Evolutionary conservation across 768 basidiomycete species (phyloP), one percentile per base, ranked within the genome.

Genomic region (Tulasnella sp.): DNA sequence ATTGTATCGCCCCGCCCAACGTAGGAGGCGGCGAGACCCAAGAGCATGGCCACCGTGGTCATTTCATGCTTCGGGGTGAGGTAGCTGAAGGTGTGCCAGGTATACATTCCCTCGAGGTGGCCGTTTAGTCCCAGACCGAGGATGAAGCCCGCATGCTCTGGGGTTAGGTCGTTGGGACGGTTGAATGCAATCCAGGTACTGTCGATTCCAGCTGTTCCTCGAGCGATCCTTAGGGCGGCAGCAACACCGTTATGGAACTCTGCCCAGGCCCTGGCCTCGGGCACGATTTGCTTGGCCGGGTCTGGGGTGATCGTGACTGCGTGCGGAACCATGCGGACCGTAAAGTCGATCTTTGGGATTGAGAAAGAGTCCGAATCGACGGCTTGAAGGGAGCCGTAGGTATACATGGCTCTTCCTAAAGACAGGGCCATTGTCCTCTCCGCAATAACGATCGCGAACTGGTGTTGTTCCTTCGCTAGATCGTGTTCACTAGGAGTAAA

Each of bases 161-260:
- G 91, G 6, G 94, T 96, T 76, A 97, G 89, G 71, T 97, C 94
- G 0, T 91, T 89, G 0, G 98, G 97, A 82, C 94, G 94, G 85
- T 99, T 97, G 88, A 97, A 98, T 19, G 93, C 92, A 76, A 98
- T 96, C 95, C 97, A 98, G 0, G 96, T 95, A 83, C 94, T 94
- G 84, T 98, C 95, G 62, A 99, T 89, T 14, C 91, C 91, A 73
- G 87, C 85, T 12, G 92, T 89, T n/a, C 90, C 88, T 0, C 94
- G 91, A 0, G 93, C 91, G 74, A 98, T 91, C 9, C 94, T 91
- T 68, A 99, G 85, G 3, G 93, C 98, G 5, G 95, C 94, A 10
- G 96, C 95, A 0, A 98, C 97, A 14, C 98, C 98, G 81, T 97
- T 96, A 85, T 99, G 96, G 85, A 99, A 99, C 80, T 97, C 94